Conservation (phyloP, 192 early-diverging fungal genomes). For the Backusella tuberculispora region DNA sequence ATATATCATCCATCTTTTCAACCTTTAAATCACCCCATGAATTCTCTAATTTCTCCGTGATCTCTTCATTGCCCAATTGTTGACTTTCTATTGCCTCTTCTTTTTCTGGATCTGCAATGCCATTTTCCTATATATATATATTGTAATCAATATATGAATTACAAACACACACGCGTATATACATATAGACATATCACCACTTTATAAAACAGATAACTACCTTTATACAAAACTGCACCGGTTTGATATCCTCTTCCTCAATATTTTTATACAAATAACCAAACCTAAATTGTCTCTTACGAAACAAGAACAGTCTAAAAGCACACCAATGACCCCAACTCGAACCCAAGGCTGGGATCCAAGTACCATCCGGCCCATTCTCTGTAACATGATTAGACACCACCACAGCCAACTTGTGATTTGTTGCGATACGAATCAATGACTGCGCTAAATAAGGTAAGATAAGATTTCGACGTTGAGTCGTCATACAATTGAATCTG, state of each 20-base stretch:
- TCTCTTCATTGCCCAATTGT: background rate
- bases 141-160: background rate
- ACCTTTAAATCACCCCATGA: background rate
- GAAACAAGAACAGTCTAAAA: slow-evolving; percentile 15
- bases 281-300: slow-evolving; percentile 12
- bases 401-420: slow-evolving; percentile 19
- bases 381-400: slow-evolving; percentile 21
- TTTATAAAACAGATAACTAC: background rate
- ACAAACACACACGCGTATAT: background rate
- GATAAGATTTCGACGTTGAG: background rate
- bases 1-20: background rate
- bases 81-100: background rate
- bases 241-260: background rate
- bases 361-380: background rate
- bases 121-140: background rate
- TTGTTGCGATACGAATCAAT: slow-evolving; percentile 10
- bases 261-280: background rate
- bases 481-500: slow-evolving; percentile 8
- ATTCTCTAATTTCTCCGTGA: background rate
- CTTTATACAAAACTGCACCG: background rate
- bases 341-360: slow-evolving; percentile 14
- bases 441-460: slow-evolving; percentile 7
- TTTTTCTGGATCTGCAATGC: background rate
- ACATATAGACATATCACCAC: background rate
- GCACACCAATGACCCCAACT: slow-evolving; percentile 20